A percentile compares a stretch with the other conserved stretches of the same genome.
Conservation (phyloP, 805 yeast species). For the Kuraishia capsulata region DNA sequence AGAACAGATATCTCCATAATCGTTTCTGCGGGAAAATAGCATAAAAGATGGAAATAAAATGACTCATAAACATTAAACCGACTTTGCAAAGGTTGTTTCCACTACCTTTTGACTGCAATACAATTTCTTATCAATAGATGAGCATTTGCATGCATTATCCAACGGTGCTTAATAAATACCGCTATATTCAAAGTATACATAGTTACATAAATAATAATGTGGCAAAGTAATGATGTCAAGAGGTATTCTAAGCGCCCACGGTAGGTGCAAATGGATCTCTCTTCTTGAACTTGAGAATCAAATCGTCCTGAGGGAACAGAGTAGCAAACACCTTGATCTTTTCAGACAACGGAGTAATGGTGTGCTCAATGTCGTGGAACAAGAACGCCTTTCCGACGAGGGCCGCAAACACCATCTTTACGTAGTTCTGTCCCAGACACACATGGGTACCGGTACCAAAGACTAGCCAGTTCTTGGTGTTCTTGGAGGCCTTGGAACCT, state of each 20-base stretch:
- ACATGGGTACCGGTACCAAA: conserved; percentile 97
- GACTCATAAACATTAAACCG: too few relatives aligned
- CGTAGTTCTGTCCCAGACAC: conserved; percentile 92
- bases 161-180: too few relatives aligned
- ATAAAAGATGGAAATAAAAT: too few relatives aligned
- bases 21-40: too few relatives aligned
- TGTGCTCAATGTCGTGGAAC: conserved; percentile 73
- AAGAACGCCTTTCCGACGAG: conserved; percentile 87
- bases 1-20: too few relatives aligned
- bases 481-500: conserved; percentile 66
- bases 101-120: too few relatives aligned
- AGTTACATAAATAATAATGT: too few relatives aligned
- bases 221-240: too few relatives aligned
- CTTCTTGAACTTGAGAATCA: conserved; percentile 62
- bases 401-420: conserved; percentile 80
- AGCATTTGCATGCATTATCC: too few relatives aligned
- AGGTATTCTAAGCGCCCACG: background rate
- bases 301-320: conserved; percentile 94
- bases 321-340: conserved; percentile 95
- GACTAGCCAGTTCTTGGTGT: conserved; percentile 88
- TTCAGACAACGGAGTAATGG: conserved; percentile 78
- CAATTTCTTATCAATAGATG: too few relatives aligned
- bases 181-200: too few relatives aligned
- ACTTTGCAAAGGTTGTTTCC: too few relatives aligned
- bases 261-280: conserved; percentile 41